Evolutionary conservation across 2,329 filamentous ascomycete species (phyloP), one percentile per base, ranked within the genome.

Genomic region (Arthrobotrys megalospora): DNA sequence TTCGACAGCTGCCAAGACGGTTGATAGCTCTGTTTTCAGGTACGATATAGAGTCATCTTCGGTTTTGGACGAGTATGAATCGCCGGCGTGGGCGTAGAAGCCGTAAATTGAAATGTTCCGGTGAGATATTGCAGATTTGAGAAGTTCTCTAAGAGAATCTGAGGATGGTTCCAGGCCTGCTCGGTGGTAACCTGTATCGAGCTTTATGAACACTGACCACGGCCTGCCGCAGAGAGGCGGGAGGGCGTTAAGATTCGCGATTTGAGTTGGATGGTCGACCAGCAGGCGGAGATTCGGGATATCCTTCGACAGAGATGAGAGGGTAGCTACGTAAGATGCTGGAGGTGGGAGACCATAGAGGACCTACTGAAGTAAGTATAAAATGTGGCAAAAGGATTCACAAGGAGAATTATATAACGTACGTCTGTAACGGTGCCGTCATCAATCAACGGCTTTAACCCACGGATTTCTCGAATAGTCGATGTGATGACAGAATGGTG

Each of bases 301-400:
- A 2, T 85, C 80, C 10, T 85, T 83, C 3, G 88, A 88, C 2
- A 95, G 82, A 0, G 83, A 81, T 0, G 89, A 86, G 0, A 95
- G 87, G 2, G 91, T 88, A 0, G 87, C 83, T 7, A 93, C 83
- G 32, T 87, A 86, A 6, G 89, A 90, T 14, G 88, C 87, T 11
- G 90, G 87, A 6, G 93, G 84, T 0, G 92, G 93, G 21, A 95
- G 88, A 19, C 90, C 90, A 83, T 94, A 94, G 32, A 94, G 87
- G 45, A 93, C 84, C 88, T 90, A 64, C 4, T 82, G 1, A 83
- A 52, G 62, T 60, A 16, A 47, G 76, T 80, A 82, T 60, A 10
- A 16, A 3, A 64, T 14, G 21, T 52, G 4, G 64, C 60, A 21
- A 12, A 45, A 2, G 12, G 8, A 52, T 10, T 12, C 11, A 8